Evolutionary conservation across 1,284 basidiomycete species (phyloP).

Genomic region (Xerocomus amazonicus): DNA sequence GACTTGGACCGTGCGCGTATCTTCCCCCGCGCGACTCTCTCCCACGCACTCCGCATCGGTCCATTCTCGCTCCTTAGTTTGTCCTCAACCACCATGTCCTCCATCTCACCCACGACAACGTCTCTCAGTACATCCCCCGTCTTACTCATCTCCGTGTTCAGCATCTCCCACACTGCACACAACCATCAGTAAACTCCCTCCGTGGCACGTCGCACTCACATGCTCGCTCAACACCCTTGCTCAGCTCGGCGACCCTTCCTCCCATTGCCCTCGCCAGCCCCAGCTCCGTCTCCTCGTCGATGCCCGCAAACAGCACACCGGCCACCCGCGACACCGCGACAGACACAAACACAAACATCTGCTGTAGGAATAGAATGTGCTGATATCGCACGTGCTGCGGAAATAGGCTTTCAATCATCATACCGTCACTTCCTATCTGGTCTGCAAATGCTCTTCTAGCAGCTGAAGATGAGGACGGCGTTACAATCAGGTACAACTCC

Average conservation of each 20-base stretch:
- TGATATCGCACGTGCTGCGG: slow-evolving; percentile 68
- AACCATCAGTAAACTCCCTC: slow-evolving; percentile 3
- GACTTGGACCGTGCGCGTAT: slow-evolving; percentile 28
- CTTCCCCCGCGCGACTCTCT: slow-evolving; percentile 33
- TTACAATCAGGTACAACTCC: slow-evolving; percentile 62
- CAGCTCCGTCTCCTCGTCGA: slow-evolving; percentile 21
- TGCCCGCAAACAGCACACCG: slow-evolving; percentile 54
- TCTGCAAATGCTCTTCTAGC: slow-evolving; percentile 27
- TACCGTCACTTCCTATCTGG: slow-evolving; percentile 30
- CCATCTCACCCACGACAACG: slow-evolving; percentile 51
- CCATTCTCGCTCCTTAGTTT: slow-evolving; percentile 46
- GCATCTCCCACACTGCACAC: slow-evolving; percentile 22
- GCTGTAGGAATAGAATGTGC: slow-evolving; percentile 72
- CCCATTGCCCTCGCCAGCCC: slow-evolving; percentile 21
- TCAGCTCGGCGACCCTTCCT: slow-evolving; percentile 17
- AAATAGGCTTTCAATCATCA: slow-evolving; percentile 46
- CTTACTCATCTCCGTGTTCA: slow-evolving; percentile 16
- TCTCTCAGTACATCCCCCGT: slow-evolving; percentile 25
- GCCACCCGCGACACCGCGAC: slow-evolving; percentile 67
- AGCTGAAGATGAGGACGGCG: slow-evolving; percentile 31
- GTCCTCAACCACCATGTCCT: slow-evolving; percentile 59
- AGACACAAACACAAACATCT: slow-evolving; percentile 68
- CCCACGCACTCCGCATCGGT: slow-evolving; percentile 51
- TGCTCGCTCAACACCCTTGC: slow-evolving; percentile 27
- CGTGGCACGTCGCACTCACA: slow-evolving; percentile 2